Evolutionary conservation across 106 monocot species (phyloP).

Genomic region (Agapanthus africanus): DNA sequence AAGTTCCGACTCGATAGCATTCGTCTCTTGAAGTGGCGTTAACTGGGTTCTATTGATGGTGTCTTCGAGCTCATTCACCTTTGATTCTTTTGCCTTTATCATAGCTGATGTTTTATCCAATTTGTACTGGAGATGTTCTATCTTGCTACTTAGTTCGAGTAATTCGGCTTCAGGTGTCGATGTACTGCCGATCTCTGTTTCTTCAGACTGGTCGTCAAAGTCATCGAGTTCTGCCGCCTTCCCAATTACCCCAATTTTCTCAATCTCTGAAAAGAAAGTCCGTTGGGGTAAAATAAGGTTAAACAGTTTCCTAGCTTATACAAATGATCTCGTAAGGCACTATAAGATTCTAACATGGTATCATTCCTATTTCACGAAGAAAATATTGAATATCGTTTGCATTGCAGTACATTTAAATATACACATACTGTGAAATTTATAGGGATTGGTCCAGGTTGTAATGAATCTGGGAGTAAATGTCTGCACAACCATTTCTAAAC

Average conservation of each 20-base stretch:
- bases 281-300: neutral
- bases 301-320: too few relatives aligned
- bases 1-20: conserved; percentile 38
- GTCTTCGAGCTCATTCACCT: conserved; percentile 25
- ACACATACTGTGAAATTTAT: too few relatives aligned
- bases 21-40: conserved; percentile 5
- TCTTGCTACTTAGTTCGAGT: conserved; percentile 17
- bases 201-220: conserved; percentile 22
- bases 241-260: conserved; percentile 33
- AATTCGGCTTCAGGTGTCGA: conserved; percentile 13
- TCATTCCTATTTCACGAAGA: too few relatives aligned
- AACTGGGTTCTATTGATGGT: conserved; percentile 4
- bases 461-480: too few relatives aligned
- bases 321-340: too few relatives aligned
- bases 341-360: too few relatives aligned
- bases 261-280: conserved; percentile 25
- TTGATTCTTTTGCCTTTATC: conserved; percentile 24
- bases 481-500: too few relatives aligned
- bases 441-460: too few relatives aligned
- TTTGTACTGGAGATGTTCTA: conserved; percentile 19
- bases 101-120: conserved; percentile 22
- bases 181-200: conserved; percentile 19
- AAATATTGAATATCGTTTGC: too few relatives aligned
- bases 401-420: too few relatives aligned
- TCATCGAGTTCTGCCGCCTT: neutral